Conservation (phyloP, 495 filamentous ascomycete species). For the Pseudomonodictys pantanalensis region DNA sequence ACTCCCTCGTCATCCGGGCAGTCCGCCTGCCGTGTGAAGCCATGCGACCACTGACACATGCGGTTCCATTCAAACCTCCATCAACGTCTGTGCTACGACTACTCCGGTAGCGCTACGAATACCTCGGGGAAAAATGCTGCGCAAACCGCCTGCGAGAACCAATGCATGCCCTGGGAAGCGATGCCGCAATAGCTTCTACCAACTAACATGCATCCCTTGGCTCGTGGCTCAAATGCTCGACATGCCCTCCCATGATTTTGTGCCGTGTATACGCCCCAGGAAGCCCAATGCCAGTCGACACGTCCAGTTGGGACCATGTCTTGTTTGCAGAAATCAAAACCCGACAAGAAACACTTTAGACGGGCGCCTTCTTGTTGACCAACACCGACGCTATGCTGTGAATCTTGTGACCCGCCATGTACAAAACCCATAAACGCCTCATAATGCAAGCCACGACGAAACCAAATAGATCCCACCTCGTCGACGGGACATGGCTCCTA, state of each 20-base stretch:
- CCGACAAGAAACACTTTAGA: not conserved
- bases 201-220: too few relatives aligned
- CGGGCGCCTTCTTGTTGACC: not conserved
- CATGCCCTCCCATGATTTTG: not conserved
- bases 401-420: constrained; percentile 1
- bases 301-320: not conserved
- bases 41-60: too few relatives aligned
- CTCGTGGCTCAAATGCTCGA: not conserved
- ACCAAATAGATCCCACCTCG: not conserved
- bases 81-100: too few relatives aligned
- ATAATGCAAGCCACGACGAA: not conserved
- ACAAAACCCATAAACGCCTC: not conserved
- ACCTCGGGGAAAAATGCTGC: too few relatives aligned
- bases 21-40: too few relatives aligned
- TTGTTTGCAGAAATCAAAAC: not conserved
- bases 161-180: too few relatives aligned
- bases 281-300: not conserved
- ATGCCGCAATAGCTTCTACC: too few relatives aligned
- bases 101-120: too few relatives aligned
- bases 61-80: too few relatives aligned
- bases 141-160: too few relatives aligned
- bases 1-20: too few relatives aligned
- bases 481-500: not conserved
- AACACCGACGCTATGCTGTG: constrained; percentile 29
- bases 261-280: not conserved